These are phyloP conservation scores for Psidium friedrichsthalianum DNA, from an alignment of 345 rosid species.

Conservation along the genomic window DNA sequence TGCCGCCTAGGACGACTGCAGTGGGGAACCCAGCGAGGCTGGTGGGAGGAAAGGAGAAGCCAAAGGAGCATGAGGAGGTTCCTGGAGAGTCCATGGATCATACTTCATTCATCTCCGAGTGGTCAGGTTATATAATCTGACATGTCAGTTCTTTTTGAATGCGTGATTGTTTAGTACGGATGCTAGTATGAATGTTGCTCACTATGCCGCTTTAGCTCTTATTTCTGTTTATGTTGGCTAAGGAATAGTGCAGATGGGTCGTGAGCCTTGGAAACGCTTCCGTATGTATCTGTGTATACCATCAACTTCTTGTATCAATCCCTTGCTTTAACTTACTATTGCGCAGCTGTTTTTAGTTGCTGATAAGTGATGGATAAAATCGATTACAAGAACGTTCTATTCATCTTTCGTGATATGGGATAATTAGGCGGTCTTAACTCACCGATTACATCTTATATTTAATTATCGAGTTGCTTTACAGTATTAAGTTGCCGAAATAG, in stretches of 20 bases:
- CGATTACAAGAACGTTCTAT: background rate
- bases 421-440: background rate
- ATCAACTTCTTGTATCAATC: background rate
- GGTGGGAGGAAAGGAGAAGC: conserved; percentile 79
- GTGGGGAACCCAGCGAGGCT: conserved; percentile 96
- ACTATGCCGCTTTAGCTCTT: background rate
- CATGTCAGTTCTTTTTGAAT: background rate
- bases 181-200: background rate
- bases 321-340: background rate
- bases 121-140: conserved; percentile 83
- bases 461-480: background rate
- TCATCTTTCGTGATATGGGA: background rate
- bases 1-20: conserved; percentile 68
- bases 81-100: conserved; percentile 99
- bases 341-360: background rate
- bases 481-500: background rate
- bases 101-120: conserved; percentile 77
- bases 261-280: background rate
- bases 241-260: background rate
- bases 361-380: background rate
- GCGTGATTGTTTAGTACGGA: background rate
- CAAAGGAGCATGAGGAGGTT: conserved; percentile 51
- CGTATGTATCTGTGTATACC: background rate
- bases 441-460: background rate
- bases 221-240: background rate